Base-by-base conservation (phyloP, 108 stramenopile genomes). In the Nitzschia sp. region DNA sequence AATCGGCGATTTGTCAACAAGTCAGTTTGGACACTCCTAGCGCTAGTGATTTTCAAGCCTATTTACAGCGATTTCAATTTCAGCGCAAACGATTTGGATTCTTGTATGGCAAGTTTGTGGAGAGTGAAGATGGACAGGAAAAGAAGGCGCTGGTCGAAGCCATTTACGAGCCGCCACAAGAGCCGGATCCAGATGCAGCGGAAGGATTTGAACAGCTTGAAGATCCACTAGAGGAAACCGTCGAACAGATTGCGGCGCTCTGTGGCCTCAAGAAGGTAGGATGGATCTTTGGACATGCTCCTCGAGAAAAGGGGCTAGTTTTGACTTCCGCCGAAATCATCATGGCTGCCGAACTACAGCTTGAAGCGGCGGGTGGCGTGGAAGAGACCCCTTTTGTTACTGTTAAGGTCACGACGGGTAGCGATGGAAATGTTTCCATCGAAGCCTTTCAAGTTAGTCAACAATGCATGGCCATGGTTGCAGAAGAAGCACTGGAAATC, bases 401-500 rank as follows among this genome's bases (percentile, higher is more conserved):
- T 5, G 91, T 97, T 30, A 92, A 92, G 46, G 95, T 96, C 18
- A 86, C 92, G 2, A 65, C 87, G 8, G 88, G 79, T 1, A 78
- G 81, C 36, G 89, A 96, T 59, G 97, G 95, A 25, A 84, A 79
- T 59, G 89, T 87, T 1, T 74, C 85, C 23, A 91, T 97, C 25
- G 95, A 97, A 58, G 97, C 95, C 28, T 98, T 96, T 80, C 96
- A 97, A 84, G 95, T 98, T 18, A 84, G 82, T 28, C 79, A 88
- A 72, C 97, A 97, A 69, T 96, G 96, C 75, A 97, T 99, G 97
- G 96, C 95, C 66, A 99, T 99, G 98, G 97, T 91, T 23, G 98
- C 98, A 3, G 98, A 99, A 72, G 96, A 96, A 48, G 98, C 96
- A 3, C 58, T 95, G 51, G 90, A 89, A 60, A 72, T 90, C 26